Percentiles rank a stretch among this genome's conserved stretches.
These are phyloP conservation scores for Lepiota brunneoincarnata DNA, from an alignment of 768 basidiomycete genomes.

Conservation along the genomic window DNA sequence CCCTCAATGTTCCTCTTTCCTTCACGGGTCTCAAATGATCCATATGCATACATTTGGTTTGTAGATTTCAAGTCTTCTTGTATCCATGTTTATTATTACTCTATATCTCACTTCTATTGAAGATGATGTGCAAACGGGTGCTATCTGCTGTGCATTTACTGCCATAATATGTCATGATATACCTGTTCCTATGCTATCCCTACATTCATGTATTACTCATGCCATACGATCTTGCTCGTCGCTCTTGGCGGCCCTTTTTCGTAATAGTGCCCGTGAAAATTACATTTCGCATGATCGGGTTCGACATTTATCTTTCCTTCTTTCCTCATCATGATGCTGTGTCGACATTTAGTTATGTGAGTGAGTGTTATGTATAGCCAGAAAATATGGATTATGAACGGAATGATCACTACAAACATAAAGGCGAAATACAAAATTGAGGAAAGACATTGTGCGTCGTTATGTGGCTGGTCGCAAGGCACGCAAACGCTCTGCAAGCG, in stretches of 20 bases:
- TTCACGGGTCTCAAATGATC: neutral
- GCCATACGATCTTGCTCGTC: slow-evolving; percentile 3
- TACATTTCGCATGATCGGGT: slow-evolving; percentile 1
- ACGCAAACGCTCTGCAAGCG: slow-evolving; percentile 82
- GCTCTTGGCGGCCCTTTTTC: neutral
- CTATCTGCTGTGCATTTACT: neutral
- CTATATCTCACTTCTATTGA: neutral
- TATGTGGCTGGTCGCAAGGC: slow-evolving; percentile 81
- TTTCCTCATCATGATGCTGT: neutral
- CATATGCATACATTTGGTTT: slow-evolving; percentile 1
- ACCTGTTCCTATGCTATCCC: neutral
- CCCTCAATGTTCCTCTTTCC: neutral
- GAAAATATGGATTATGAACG: neutral
- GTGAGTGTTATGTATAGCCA: neutral
- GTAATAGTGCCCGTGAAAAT: neutral
- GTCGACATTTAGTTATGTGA: neutral
- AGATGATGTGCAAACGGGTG: neutral
- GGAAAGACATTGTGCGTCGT: neutral
- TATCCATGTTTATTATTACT: neutral
- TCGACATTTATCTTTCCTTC: neutral
- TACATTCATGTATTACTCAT: neutral
- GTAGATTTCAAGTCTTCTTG: slow-evolving; percentile 1
- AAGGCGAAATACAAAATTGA: neutral
- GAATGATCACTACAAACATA: slow-evolving; percentile 4
- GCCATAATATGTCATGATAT: slow-evolving; percentile 1